phyloP scores from a whole-genome alignment of 78 protist species.

The Protostelium mycophagum region DNA sequence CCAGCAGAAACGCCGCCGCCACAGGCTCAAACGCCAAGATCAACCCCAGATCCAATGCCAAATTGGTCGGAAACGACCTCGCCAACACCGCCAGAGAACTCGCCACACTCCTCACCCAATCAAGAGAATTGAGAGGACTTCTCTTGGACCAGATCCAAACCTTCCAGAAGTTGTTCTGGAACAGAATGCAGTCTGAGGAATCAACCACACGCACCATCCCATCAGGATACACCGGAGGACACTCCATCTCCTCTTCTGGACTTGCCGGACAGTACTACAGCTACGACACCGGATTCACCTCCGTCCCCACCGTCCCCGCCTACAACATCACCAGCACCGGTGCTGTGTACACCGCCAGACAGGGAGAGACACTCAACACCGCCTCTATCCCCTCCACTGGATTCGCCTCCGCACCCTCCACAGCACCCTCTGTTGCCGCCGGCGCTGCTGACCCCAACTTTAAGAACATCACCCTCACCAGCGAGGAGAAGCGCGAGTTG shows the following conservation, averaged over 20 bases:
- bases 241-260: not conserved
- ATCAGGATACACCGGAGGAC: not conserved
- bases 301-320: not conserved
- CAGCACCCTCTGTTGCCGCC: not conserved
- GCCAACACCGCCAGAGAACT: not conserved
- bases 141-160: not conserved
- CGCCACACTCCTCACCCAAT: not conserved
- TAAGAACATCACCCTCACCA: not conserved
- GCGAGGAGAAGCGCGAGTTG: not conserved
- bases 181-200: not conserved
- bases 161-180: not conserved
- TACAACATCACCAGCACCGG: not conserved
- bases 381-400: not conserved
- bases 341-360: not conserved
- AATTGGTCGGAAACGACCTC: not conserved
- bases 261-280: not conserved
- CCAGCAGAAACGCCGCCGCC: not conserved
- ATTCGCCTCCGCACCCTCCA: not conserved
- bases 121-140: not conserved
- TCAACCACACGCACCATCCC: not conserved
- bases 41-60: not conserved
- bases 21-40: not conserved
- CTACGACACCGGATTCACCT: not conserved
- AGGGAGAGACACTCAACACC: not conserved
- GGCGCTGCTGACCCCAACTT: not conserved